A percentile compares a stretch with the other conserved stretches of the same genome.
These are phyloP conservation scores for Ceratocystis lukuohia DNA, from an alignment of 2,329 filamentous ascomycete species.

Conservation along the genomic window DNA sequence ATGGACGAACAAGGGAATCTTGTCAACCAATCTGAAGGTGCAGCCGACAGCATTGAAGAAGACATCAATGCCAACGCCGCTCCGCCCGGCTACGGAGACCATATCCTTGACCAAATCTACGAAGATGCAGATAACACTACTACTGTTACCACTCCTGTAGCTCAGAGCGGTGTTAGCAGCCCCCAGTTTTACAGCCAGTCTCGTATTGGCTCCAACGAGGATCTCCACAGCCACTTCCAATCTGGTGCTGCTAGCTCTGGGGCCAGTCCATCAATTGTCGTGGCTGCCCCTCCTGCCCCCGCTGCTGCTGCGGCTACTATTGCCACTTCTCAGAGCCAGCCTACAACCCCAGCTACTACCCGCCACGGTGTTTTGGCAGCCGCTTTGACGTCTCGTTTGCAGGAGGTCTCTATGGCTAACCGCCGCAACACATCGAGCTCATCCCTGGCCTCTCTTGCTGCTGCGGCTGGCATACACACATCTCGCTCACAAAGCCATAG, in stretches of 20 bases:
- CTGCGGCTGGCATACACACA: constrained; percentile 32
- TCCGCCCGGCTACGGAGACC: constrained; percentile 85
- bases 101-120: constrained; percentile 80
- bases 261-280: constrained; percentile 19
- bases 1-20: constrained; percentile 80
- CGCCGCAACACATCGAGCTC: constrained; percentile 35
- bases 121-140: constrained; percentile 62
- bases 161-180: constrained; percentile 62
- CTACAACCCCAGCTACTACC: constrained; percentile 14
- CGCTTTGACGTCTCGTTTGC: constrained; percentile 50
- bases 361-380: constrained; percentile 22
- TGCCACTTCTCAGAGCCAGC: background rate
- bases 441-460: constrained; percentile 32
- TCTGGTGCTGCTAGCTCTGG: constrained; percentile 33
- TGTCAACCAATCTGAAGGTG: constrained; percentile 38
- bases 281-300: constrained; percentile 9
- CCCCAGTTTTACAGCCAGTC: constrained; percentile 56
- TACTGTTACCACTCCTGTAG: constrained; percentile 65
- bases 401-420: constrained; percentile 47
- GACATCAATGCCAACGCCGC: constrained; percentile 46
- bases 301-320: constrained; percentile 1
- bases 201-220: constrained; percentile 66
- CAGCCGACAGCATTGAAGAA: constrained; percentile 31
- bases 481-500: constrained; percentile 17
- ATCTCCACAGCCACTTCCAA: constrained; percentile 41